Evolutionary conservation across 1,139 yeast species (phyloP), one percentile per base, ranked within the genome.

Genomic region (Hyphopichia fennica): DNA sequence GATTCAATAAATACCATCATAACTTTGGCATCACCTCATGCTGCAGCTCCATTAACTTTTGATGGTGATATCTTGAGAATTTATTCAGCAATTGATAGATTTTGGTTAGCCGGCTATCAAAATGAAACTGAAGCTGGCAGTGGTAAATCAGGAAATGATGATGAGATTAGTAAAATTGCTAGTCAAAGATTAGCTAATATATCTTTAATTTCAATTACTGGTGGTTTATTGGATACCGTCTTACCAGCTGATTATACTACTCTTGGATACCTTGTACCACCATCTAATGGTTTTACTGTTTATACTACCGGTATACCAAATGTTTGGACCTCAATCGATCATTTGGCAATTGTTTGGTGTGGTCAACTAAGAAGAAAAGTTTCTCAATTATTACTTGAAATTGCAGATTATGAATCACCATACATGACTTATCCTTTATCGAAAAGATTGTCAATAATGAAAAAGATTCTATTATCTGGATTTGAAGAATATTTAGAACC

Each of bases 271-370:
- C 50, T 91, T 1, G 75, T 90, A 0, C 96, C 96, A 0, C 74
- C 77, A 1, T 51, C 78, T 0, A 81, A 93, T 56, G 98, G 97
- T 0, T 85, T 93, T 51, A 81, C 96, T 0, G 87, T 86, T 0
- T 88, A 82, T 53, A 79, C 97, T 0, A 83, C 93, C 0, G 90
- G 96, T 0, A 86, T 93, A 9, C 96, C 96, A 0, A 77, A 75
- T 7, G 97, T 93, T 0, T 93, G 98, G 96, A 84, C 96, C 0
- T 87, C 97, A 0, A 82, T 91, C 36, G 99, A 95, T 61, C 99
- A 95, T 64, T 74, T 90, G 51, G 98, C 99, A 0, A 84, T 95
- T 41, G 96, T 91, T 1, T 95, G 99, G 99, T 95, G 99, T 64
- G 87, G 84, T 45, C 98, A 93, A 59, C 66, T 90, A 33, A 75